Conservation (phyloP, 225 moss, liverwort and hornwort species). For the Pseudoscleropodium purum region DNA sequence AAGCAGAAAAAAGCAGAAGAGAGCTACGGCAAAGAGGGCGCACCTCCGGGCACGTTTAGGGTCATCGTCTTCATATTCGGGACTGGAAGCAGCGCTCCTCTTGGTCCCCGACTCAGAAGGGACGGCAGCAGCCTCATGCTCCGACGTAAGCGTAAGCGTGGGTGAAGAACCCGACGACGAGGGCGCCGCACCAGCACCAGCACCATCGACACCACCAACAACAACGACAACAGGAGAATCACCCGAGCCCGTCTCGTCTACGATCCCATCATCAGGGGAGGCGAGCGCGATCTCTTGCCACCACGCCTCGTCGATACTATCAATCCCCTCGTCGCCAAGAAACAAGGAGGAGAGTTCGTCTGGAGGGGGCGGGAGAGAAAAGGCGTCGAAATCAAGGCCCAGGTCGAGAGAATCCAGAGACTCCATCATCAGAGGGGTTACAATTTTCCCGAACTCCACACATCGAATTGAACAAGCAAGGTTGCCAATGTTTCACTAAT, state of each 20-base stretch:
- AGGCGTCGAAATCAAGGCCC: not conserved
- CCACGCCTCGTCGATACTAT: conserved; percentile 15
- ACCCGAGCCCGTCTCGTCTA: not conserved
- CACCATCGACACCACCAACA: not conserved
- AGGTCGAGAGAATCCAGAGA: conserved; percentile 5
- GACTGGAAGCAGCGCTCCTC: conserved; percentile 18
- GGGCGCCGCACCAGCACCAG: not conserved
- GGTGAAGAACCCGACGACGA: conserved; percentile 17
- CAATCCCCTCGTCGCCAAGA: not conserved
- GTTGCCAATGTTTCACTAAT: not conserved
- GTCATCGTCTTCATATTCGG: conserved; percentile 5
- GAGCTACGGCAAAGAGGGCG: not conserved
- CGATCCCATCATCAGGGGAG: not conserved
- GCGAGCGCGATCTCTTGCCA: conserved; percentile 9
- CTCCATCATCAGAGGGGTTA: not conserved
- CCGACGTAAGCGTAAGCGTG: not conserved
- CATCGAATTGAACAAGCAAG: not conserved
- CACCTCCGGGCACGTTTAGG: conserved; percentile 26
- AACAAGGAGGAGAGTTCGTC: not conserved
- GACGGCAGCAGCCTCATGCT: not conserved
- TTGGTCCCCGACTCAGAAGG: conserved; percentile 6
- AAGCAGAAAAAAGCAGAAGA: not conserved
- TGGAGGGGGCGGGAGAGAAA: not conserved
- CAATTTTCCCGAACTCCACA: not conserved
- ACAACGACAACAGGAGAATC: not conserved